phyloP scores from a whole-genome alignment of 2,329 filamentous ascomycete species.

The Harringtonia aguacate region DNA sequence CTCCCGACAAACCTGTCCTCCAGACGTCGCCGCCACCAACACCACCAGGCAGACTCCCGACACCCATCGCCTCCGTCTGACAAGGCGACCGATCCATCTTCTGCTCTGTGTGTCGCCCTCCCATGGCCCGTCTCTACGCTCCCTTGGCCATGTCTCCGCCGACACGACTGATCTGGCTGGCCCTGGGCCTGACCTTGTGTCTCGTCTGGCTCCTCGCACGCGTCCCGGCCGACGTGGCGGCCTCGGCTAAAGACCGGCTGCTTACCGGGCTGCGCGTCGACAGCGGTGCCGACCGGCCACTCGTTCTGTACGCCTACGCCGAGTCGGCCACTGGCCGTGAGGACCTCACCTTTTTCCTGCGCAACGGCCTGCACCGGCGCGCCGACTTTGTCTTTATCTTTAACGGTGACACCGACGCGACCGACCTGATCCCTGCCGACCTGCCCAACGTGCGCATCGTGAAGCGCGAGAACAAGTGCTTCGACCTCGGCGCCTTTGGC shows the following conservation, averaged over 20 bases:
- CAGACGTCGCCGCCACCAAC: no score
- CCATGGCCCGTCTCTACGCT: no score
- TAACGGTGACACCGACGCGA: constrained; percentile 20
- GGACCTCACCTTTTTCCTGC: constrained; percentile 25
- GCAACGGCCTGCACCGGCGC: constrained; percentile 22
- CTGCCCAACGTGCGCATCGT: constrained; percentile 21
- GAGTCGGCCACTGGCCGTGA: constrained; percentile 20
- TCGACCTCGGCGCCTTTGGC: constrained; percentile 23
- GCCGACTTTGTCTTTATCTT: constrained; percentile 30
- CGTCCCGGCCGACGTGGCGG: neutral
- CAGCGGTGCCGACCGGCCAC: constrained; percentile 4
- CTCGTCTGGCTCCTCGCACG: neutral
- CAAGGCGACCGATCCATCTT: no score
- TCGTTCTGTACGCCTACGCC: constrained; percentile 25
- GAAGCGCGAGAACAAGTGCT: constrained; percentile 21
- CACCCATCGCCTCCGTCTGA: no score
- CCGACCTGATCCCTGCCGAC: constrained; percentile 14
- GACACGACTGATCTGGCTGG: no score
- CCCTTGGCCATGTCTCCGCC: no score
- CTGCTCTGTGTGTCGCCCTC: no score
- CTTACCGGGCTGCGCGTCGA: neutral
- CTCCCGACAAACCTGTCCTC: no score
- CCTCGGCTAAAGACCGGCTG: neutral
- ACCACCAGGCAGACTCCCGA: no score
- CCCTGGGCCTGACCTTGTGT: neutral